Percentiles rank a stretch among this genome's conserved stretches.
Conservation (phyloP, 352 stramenopile species). For the Phytophthora colocasiae region DNA sequence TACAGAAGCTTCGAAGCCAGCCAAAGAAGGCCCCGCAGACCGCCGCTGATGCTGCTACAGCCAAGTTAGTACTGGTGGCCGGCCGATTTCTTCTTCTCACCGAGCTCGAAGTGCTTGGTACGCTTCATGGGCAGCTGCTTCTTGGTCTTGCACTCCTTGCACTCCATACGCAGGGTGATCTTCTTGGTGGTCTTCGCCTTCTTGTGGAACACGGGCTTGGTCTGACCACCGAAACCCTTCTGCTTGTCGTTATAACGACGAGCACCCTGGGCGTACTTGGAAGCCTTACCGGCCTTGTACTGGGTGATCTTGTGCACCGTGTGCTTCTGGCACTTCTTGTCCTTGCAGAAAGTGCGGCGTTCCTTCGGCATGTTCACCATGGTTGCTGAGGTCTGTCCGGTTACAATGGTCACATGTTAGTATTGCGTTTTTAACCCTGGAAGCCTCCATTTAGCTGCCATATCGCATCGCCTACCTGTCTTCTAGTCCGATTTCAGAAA, state of each 20-base stretch:
- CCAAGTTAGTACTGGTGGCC: conserved; percentile 97
- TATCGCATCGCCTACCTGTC: conserved; percentile 58
- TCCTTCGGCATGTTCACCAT: conserved; percentile 99
- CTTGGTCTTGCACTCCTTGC: conserved; percentile 99
- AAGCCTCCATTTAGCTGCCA: not conserved
- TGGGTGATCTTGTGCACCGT: conserved; percentile 99
- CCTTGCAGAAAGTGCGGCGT: conserved; percentile 99
- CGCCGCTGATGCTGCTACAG: conserved; percentile 9
- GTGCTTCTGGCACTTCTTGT: conserved; percentile 99
- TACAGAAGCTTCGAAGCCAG: conserved; percentile 7
- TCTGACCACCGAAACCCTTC: conserved; percentile 99
- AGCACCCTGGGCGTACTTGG: conserved; percentile 98
- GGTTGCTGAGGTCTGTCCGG: conserved; percentile 83
- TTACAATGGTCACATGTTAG: conserved; percentile 9
- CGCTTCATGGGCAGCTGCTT: conserved; percentile 99
- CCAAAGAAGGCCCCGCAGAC: conserved; percentile 22
- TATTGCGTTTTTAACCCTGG: conserved; percentile 1
- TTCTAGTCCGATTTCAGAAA: conserved; percentile 92
- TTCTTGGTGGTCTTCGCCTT: conserved; percentile 99
- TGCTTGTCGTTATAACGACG: conserved; percentile 99
- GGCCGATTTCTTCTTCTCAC: conserved; percentile 98
- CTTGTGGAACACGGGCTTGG: conserved; percentile 99
- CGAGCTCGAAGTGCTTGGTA: conserved; percentile 99
- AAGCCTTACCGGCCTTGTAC: conserved; percentile 99
- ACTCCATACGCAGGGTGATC: conserved; percentile 98